Evolutionary conservation across 1,284 basidiomycete genomes (phyloP), one percentile per base, ranked within the genome.

Genomic region (Calocybe gambosa): DNA sequence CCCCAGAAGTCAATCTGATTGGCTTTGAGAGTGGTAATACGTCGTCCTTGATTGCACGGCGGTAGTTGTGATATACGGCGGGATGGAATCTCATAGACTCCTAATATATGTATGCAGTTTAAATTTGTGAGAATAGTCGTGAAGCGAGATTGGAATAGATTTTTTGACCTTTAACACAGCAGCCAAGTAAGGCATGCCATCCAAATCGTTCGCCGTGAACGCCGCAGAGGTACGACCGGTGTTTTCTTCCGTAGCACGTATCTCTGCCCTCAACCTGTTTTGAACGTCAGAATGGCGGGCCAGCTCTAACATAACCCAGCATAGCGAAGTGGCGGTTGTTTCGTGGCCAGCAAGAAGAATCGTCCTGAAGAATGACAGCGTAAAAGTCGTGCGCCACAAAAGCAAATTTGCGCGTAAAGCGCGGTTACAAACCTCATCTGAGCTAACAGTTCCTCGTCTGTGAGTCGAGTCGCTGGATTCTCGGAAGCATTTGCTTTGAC

Each of bases 81-180:
- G 71, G 70, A 53, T 74, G 69, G 35, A 67, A 67, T 21, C 73
- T 64, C 62, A 74, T 65, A 7, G 65, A 66, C 58, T 75, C 73
- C 72, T 74, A 48, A 34, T 34, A 34, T 16, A 7, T 26, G 10
- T 31, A 33, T 4, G 21, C 21, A 23, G n/a, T n/a, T n/a, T n/a
- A n/a, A n/a, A 16, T 28, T 12, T 15, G 16, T 42, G n/a, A 39
- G 33, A 12, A 39, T 8, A 10, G 13, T 18, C 1, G 10, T 16
- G 26, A 4, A 19, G 26, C 9, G 12, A 21, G 19, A 16, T 18
- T 10, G 10, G 21, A 25, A 3, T 12, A 9, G 33, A 9, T 29
- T 9, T 29, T 9, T 7, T 7, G n/a, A 69, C 72, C 62, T 75
- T 74, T 31, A 74, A 63, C 33, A 75, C 67, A 20, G 73, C 72